Base-by-base conservation (phyloP, 2,329 filamentous ascomycete species). In the Simplicillium sp. region DNA sequence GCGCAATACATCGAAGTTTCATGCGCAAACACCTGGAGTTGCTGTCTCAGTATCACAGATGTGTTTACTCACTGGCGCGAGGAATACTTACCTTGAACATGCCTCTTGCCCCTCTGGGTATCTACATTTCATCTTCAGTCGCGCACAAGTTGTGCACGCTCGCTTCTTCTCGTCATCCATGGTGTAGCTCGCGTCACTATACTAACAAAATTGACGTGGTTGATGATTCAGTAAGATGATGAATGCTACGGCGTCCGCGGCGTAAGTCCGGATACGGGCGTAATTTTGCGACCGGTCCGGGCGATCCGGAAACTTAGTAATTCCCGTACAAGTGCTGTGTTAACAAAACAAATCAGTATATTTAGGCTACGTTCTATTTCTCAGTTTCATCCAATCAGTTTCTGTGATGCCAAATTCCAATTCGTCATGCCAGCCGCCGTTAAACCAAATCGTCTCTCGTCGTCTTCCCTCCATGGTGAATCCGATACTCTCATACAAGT, bases 401-500 rank as follows among this genome's bases (percentile, higher is more conserved):
- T 64, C 58, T 32, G 64, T 46, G 50, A 66, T 66, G 9, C 54
- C 55, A 36, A 64, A 54, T 17, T 54, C 44, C 17, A 66, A 41
- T 17, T 52, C 44, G 36, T 63, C 57, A 38, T 52, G 48, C 56
- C 56, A 72, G 16, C 53, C 48, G 4, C 67, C 57, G 49, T 73
- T 60, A 65, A 64, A 46, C 18, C 42, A 54, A 7, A 44, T 43
- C 3, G 40, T 42, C 40, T 53, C 44, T 42, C 63, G 54, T 45
- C 55, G 57, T 13, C 60, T 48, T 1, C 67, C 67, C 48, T 74
- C 67, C 4, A 52, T 42, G 43, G 52, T 54, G 44, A 73, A 72
- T 0, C 70, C 67, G 4, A 71, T 46, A 39, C 56, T 56, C 51
- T 63, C 50, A 49, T 71, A 72, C 49, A 73, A 44, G 14, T 56